Evolutionary conservation across 768 basidiomycete genomes (phyloP).

Genomic region (Hemileccinum impolitum): DNA sequence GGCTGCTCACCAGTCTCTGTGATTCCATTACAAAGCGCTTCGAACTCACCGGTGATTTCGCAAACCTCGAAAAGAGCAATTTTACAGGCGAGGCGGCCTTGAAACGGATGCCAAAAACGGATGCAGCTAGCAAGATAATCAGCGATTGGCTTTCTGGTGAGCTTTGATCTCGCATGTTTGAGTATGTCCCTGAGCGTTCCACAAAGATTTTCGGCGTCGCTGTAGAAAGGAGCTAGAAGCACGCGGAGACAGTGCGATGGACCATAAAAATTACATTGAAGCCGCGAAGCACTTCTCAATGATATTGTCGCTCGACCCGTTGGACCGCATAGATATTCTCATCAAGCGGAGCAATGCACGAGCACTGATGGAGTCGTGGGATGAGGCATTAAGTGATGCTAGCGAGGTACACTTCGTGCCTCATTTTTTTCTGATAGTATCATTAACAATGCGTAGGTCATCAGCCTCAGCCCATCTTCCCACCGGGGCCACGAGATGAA

Average conservation of each 20-base stretch:
- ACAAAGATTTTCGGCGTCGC: neutral
- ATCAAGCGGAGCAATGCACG: constrained; percentile 6
- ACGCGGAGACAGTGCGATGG: neutral
- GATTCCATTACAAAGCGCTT: too few relatives aligned
- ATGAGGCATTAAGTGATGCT: constrained; percentile 1
- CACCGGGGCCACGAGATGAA: neutral
- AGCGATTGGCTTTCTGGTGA: neutral
- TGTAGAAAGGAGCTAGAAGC: neutral
- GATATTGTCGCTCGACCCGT: neutral
- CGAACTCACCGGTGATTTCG: too few relatives aligned
- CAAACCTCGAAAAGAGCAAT: too few relatives aligned
- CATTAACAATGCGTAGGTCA: neutral
- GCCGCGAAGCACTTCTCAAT: neutral
- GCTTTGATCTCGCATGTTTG: neutral
- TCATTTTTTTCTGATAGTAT: too few relatives aligned
- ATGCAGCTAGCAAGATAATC: neutral
- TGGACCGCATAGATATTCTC: neutral
- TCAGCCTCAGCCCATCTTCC: neutral
- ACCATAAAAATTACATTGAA: neutral
- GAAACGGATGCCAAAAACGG: too few relatives aligned
- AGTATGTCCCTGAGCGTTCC: neutral
- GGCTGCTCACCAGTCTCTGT: too few relatives aligned
- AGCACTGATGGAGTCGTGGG: neutral
- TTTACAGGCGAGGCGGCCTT: neutral
- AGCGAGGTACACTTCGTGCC: constrained; percentile 2